phyloP scores from a whole-genome alignment of 805 yeast genomes.

The Kodamaea restingae region DNA sequence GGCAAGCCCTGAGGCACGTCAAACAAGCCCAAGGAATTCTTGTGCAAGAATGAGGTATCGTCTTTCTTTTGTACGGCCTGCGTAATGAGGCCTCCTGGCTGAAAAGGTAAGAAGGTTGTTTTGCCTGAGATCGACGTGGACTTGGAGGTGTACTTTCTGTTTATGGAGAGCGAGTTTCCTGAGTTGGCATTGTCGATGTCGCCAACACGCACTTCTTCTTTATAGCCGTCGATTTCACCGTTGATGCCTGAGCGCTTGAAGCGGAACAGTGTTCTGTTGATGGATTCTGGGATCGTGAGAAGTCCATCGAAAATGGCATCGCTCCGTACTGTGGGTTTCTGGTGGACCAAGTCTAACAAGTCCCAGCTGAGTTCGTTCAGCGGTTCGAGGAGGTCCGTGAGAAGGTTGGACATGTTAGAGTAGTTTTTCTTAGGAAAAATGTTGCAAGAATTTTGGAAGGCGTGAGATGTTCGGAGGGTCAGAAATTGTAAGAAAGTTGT shows the following conservation, averaged over 20 bases:
- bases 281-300: constrained; percentile 54
- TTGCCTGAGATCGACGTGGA: constrained; percentile 64
- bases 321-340: constrained; percentile 41
- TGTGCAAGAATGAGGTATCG: constrained; percentile 46
- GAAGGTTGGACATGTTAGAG: background rate
- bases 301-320: constrained; percentile 44
- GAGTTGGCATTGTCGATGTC: constrained; percentile 56
- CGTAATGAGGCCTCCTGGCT: constrained; percentile 73
- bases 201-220: constrained; percentile 47
- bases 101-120: constrained; percentile 76
- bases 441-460: no score
- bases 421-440: no score
- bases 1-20: constrained; percentile 79
- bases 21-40: constrained; percentile 69
- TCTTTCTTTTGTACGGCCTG: constrained; percentile 21
- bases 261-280: constrained; percentile 60
- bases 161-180: constrained; percentile 67
- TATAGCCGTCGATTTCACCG: constrained; percentile 60
- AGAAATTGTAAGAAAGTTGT: no score
- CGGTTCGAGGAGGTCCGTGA: constrained; percentile 51
- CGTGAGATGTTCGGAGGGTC: no score
- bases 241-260: constrained; percentile 72
- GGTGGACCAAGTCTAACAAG: constrained; percentile 65
- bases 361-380: constrained; percentile 62
- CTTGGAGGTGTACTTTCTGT: constrained; percentile 61